Percentiles rank a stretch among this genome's conserved stretches.
phyloP scores from a whole-genome alignment of 1,139 yeast species.

The Candida freyschussii region DNA sequence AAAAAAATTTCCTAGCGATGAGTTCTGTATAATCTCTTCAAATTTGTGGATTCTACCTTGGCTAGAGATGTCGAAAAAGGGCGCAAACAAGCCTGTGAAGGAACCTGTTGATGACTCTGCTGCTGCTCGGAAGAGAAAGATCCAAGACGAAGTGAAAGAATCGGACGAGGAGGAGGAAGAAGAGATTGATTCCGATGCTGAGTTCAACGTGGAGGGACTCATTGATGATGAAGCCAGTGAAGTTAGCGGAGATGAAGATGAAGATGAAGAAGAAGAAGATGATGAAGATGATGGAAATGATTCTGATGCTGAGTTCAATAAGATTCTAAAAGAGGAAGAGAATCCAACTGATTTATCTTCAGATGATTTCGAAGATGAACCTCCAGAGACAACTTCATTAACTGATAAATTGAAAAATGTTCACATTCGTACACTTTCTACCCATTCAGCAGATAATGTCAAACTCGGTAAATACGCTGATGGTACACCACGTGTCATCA shows the following conservation, averaged over 20 bases:
- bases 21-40: too few relatives aligned
- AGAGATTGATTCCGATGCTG: conserved; percentile 6
- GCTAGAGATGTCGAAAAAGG: neutral
- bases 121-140: conserved; percentile 29
- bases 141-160: conserved; percentile 25
- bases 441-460: conserved; percentile 32
- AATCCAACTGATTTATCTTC: conserved; percentile 29
- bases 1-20: too few relatives aligned
- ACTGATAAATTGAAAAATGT: conserved; percentile 53
- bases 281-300: conserved; percentile 40
- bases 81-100: neutral
- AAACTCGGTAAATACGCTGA: conserved; percentile 63
- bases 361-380: conserved; percentile 43
- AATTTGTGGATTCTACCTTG: too few relatives aligned
- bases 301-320: conserved; percentile 60
- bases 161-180: conserved; percentile 25
- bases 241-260: conserved; percentile 30
- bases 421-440: conserved; percentile 46
- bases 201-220: conserved; percentile 17
- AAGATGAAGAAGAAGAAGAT: conserved; percentile 33
- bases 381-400: conserved; percentile 45
- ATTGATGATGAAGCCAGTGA: conserved; percentile 14
- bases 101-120: neutral
- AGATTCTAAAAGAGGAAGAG: conserved; percentile 41
- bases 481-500: conserved; percentile 69